Evolutionary conservation across 495 filamentous ascomycete genomes (phyloP).

Genomic region (Penicillium odoratum): DNA sequence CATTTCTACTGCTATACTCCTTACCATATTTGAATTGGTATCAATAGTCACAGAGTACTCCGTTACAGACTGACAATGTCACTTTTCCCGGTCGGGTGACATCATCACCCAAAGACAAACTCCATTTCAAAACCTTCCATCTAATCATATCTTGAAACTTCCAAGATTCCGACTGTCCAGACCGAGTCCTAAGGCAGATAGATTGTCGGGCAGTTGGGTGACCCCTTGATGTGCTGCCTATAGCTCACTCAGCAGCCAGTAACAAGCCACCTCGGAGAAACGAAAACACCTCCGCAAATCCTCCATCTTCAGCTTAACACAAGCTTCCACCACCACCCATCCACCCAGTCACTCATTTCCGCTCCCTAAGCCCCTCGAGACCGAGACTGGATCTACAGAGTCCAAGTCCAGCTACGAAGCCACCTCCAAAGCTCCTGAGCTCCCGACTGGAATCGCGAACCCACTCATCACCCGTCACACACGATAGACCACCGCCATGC

Average conservation of each 20-base stretch:
- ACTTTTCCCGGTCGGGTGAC: slow-evolving; percentile 21
- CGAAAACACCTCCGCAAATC: slow-evolving; percentile 26
- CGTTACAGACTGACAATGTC: neutral
- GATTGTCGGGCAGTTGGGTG: neutral
- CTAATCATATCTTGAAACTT: neutral
- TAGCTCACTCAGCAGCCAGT: slow-evolving; percentile 4
- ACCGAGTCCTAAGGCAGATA: neutral
- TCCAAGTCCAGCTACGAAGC: neutral
- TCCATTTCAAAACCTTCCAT: neutral
- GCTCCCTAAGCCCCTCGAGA: neutral
- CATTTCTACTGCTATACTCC: neutral
- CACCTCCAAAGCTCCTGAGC: slow-evolving; percentile 1
- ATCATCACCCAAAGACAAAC: slow-evolving; percentile 20
- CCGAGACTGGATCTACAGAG: neutral
- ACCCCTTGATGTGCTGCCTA: neutral
- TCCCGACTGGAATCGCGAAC: neutral
- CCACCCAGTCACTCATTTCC: slow-evolving; percentile 7
- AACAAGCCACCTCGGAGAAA: slow-evolving; percentile 26
- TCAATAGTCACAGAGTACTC: neutral
- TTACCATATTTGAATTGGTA: neutral
- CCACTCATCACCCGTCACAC: neutral
- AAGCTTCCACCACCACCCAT: slow-evolving; percentile 1
- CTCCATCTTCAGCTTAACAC: slow-evolving; percentile 14
- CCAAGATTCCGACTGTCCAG: too few species aligned
- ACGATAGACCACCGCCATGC: slow-evolving; percentile 33